Base-by-base conservation (phyloP, 2,329 filamentous ascomycete genomes). In the Aureobasidium mangrovei region DNA sequence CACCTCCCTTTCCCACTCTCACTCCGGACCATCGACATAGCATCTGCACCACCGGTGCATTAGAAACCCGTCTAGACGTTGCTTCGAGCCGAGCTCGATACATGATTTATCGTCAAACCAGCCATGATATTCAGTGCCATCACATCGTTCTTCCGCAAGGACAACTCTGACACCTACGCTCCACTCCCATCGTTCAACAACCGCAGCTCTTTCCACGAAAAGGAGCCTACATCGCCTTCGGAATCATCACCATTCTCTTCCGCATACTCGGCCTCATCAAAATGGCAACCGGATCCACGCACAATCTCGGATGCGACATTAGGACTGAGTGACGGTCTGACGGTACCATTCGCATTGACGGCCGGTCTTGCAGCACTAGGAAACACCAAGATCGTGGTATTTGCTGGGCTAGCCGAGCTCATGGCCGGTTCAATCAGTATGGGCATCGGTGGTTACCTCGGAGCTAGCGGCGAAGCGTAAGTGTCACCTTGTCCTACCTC, bases 381-480 rank as follows among this genome's bases (percentile, higher is more conserved):
- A 7, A 63, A 69, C 28, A 68, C 69, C 1, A 62, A 64, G 12
- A 61, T 72, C 1, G 71, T 73, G 18, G 65, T 72, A 54, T 65
- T 70, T 32, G 71, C 67, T 10, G 70, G 70, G 4, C 62, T 73
- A 24, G 71, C 71, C 6, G 69, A 73, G 57, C 59, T 73, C 7
- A 64, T 67, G 24, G 71, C 70, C 7, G 71, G 71, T 2, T 67
- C 67, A 1, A 70, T 73, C 33, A 68, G 65, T 4, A 73, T 73
- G 71, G 71, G 70, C 0, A 59, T 73, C 1, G 71, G 71, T 12
- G 71, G 70, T 2, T 71, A 70, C 57, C 60, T 73, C 3, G 75
- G 74, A 10, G 72, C 75, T 2, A 76, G 74, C 60, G 73, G 73
- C 59, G 76, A 78, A 70, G 69, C 71, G 68, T 77, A 28, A 51